These are phyloP conservation scores for Truncatella angustata DNA, from an alignment of 2,329 filamentous ascomycete genomes.

Conservation along the genomic window DNA sequence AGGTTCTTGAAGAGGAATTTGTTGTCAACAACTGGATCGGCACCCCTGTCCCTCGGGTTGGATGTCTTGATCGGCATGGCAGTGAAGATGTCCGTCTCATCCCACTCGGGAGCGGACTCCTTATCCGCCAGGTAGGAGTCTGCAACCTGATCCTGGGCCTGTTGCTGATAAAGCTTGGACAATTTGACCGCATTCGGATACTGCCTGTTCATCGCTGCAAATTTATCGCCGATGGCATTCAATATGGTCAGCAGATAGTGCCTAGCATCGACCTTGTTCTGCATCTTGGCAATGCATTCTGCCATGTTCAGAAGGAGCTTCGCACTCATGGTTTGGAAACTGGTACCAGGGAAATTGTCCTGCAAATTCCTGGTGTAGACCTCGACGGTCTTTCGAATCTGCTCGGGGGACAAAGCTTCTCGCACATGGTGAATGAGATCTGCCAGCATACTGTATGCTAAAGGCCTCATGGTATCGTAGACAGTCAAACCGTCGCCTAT, in stretches of 20 bases:
- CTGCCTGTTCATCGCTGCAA: slow-evolving; percentile 95
- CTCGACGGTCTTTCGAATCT: slow-evolving; percentile 93
- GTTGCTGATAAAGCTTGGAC: slow-evolving; percentile 72
- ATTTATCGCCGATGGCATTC: slow-evolving; percentile 97
- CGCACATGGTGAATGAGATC: slow-evolving; percentile 97
- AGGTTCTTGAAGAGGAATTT: slow-evolving; percentile 97
- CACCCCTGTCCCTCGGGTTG: slow-evolving; percentile 83
- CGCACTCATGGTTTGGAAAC: slow-evolving; percentile 99
- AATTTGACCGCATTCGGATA: slow-evolving; percentile 94
- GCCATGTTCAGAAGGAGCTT: slow-evolving; percentile 97
- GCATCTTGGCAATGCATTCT: slow-evolving; percentile 91
- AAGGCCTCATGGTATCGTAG: slow-evolving; percentile 90
- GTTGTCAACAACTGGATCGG: slow-evolving; percentile 92
- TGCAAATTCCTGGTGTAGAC: slow-evolving; percentile 97
- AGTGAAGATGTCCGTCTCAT: slow-evolving; percentile 95
- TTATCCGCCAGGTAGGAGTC: slow-evolving; percentile 86
- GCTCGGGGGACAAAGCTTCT: slow-evolving; percentile 81
- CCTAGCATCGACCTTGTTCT: slow-evolving; percentile 89
- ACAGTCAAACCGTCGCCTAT: slow-evolving; percentile 96
- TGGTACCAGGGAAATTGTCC: slow-evolving; percentile 94
- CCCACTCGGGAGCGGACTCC: slow-evolving; percentile 84
- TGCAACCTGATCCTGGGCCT: slow-evolving; percentile 57
- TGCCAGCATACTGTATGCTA: slow-evolving; percentile 97
- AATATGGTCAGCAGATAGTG: slow-evolving; percentile 97
- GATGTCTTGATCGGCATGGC: slow-evolving; percentile 95